These are phyloP conservation scores for Sugiyamaella chiloensis DNA, from an alignment of 805 yeast species.

Conservation along the genomic window DNA sequence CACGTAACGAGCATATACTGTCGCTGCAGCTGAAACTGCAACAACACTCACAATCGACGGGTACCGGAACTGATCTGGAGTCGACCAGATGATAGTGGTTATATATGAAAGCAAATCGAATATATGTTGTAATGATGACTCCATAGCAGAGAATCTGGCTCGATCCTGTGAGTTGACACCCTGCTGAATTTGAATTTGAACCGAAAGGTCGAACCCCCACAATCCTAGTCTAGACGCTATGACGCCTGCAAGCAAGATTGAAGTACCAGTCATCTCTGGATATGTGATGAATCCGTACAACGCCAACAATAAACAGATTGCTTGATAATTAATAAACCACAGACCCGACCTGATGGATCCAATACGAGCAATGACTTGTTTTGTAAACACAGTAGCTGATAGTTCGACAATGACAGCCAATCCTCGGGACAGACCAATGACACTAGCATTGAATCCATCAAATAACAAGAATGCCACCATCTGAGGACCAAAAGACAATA, in stretches of 20 bases:
- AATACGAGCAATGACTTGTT: conserved; percentile 24
- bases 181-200: conserved; percentile 36
- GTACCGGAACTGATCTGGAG: conserved; percentile 31
- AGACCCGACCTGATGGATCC: conserved; percentile 35
- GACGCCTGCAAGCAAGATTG: conserved; percentile 26
- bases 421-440: conserved; percentile 36
- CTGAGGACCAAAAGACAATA: conserved; percentile 39
- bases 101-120: conserved; percentile 33
- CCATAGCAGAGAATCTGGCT: conserved; percentile 36
- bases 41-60: conserved; percentile 28
- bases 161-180: conserved; percentile 34
- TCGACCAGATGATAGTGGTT: conserved; percentile 32
- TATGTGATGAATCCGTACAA: conserved; percentile 8
- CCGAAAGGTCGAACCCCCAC: conserved; percentile 42
- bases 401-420: conserved; percentile 36
- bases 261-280: conserved; percentile 12
- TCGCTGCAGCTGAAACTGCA: conserved; percentile 7
- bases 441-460: conserved; percentile 31
- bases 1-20: conserved; percentile 6
- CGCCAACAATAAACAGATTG: conserved; percentile 31
- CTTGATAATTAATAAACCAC: conserved; percentile 32
- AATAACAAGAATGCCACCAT: conserved; percentile 38
- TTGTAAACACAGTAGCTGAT: conserved; percentile 34
- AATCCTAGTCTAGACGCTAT: conserved; percentile 38
- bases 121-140: conserved; percentile 33